Percentiles rank a stretch among this genome's conserved stretches.
Evolutionary conservation across 139 green algal genomes (phyloP).

Genomic region (Coelastrella sp.): DNA sequence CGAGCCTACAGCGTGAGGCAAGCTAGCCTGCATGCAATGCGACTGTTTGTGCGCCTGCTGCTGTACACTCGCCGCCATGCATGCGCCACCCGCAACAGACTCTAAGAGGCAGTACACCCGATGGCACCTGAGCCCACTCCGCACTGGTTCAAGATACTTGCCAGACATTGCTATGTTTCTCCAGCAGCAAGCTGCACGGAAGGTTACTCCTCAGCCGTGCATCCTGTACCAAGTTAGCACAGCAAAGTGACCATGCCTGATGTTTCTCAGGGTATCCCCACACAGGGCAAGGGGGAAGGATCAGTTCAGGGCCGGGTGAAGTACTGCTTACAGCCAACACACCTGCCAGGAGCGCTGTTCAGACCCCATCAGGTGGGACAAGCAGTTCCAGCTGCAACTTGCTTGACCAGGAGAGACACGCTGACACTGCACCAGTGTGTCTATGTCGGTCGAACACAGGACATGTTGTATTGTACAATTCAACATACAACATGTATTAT

Average conservation of each 20-base stretch:
- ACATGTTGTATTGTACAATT: neutral
- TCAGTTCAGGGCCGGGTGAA: constrained; percentile 52
- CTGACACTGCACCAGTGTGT: neutral
- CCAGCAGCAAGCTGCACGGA: no score
- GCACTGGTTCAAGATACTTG: no score
- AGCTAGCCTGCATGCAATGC: no score
- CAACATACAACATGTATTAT: no score
- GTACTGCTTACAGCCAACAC: constrained; percentile 55
- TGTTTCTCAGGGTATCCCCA: constrained; percentile 28
- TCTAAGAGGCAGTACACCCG: no score
- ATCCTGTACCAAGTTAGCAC: neutral
- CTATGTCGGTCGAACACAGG: neutral
- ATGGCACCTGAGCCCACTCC: no score
- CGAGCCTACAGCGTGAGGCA: neutral
- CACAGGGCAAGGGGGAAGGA: constrained; percentile 37
- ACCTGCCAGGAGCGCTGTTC: constrained; percentile 43
- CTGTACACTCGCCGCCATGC: no score
- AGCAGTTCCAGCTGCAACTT: neutral
- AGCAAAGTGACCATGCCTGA: neutral
- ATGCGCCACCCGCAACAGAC: no score
- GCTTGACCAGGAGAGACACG: neutral
- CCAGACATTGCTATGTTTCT: no score
- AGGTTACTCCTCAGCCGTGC: no score
- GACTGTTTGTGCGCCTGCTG: no score
- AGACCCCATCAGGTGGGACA: constrained; percentile 51